phyloP scores from a whole-genome alignment of 345 rosid genomes.

The Murraya koenigii region DNA sequence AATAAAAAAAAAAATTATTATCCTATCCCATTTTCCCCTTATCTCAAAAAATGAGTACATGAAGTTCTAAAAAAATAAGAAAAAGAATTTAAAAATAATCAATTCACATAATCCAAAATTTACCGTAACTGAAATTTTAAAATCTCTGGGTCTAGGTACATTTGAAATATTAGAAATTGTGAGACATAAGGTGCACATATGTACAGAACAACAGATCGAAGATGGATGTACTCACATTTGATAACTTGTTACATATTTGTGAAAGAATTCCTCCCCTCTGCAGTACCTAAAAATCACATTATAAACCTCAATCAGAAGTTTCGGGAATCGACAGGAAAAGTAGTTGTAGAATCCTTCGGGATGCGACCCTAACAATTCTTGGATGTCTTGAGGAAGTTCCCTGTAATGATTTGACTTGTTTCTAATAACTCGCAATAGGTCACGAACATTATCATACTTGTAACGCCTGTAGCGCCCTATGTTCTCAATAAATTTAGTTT shows the following conservation, averaged over 20 bases:
- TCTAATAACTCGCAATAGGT: conserved; percentile 61
- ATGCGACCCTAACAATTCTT: conserved; percentile 57
- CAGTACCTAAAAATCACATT: conserved; percentile 47
- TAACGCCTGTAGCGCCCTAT: conserved; percentile 69
- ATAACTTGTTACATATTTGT: conserved; percentile 42
- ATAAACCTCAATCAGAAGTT: conserved; percentile 69
- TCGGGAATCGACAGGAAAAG: conserved; percentile 62
- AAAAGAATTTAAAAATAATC: no score
- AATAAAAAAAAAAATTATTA: no score
- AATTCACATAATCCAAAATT: no score
- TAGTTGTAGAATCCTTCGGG: conserved; percentile 70
- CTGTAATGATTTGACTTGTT: conserved; percentile 68
- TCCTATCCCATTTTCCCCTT: no score
- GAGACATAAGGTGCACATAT: background rate
- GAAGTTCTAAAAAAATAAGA: no score
- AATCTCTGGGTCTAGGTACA: background rate
- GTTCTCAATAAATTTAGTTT: conserved; percentile 50
- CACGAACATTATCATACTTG: conserved; percentile 60
- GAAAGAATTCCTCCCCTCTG: conserved; percentile 56
- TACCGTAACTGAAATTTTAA: background rate
- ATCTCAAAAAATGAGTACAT: no score
- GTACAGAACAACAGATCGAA: background rate
- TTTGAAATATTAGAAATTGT: background rate
- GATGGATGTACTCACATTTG: conserved; percentile 16
- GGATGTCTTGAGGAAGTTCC: conserved; percentile 66